These are phyloP conservation scores for Mallotus repandus DNA, from an alignment of 441 rosid genomes.

Conservation along the genomic window DNA sequence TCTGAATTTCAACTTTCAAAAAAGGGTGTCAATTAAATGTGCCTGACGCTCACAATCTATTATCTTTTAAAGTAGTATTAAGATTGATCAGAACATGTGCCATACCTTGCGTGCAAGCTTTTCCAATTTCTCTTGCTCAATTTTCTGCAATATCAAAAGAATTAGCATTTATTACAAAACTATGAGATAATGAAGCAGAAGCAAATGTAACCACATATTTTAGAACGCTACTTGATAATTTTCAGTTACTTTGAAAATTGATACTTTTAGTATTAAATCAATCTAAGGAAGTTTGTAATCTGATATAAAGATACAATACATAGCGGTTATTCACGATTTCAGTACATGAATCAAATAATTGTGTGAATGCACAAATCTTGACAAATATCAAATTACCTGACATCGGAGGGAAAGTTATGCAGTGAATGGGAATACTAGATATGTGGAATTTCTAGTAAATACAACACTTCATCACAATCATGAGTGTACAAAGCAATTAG, in stretches of 20 bases:
- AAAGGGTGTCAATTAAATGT: not conserved
- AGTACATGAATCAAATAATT: not conserved
- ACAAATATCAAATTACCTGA: not conserved
- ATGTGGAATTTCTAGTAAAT: not conserved
- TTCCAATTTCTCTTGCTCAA: constrained; percentile 84
- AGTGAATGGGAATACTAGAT: too few relatives aligned
- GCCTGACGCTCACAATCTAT: not conserved
- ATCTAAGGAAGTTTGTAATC: not conserved
- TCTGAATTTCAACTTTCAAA: not conserved
- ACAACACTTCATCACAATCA: not conserved
- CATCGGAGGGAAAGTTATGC: too few relatives aligned
- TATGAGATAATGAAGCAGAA: not conserved
- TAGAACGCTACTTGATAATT: not conserved
- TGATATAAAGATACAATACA: not conserved
- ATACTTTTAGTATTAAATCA: not conserved
- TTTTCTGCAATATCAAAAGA: constrained; percentile 57
- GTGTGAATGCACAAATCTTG: not conserved
- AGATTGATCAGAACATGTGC: not conserved
- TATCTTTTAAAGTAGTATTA: not conserved
- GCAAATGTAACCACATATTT: not conserved
- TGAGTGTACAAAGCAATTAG: not conserved
- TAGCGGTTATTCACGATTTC: not conserved
- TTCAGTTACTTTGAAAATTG: not conserved
- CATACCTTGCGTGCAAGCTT: constrained; percentile 85
- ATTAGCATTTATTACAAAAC: not conserved